Evolutionary conservation across 805 yeast genomes (phyloP), one percentile per base, ranked within the genome.

Genomic region (Starmerella scarabaei): DNA sequence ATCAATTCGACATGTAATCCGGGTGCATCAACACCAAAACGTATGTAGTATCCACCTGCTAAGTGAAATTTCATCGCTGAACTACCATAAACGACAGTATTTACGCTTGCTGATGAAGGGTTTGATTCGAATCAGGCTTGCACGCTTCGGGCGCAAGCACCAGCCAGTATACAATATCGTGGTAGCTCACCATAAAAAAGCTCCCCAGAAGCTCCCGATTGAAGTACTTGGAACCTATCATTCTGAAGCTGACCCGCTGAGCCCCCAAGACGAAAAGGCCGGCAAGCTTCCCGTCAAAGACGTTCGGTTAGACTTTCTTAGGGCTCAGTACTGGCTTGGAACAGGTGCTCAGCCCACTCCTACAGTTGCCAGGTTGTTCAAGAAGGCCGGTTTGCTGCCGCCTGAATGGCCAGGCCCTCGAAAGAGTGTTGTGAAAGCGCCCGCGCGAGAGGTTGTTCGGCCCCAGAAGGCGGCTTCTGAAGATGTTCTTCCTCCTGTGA

Each of bases 291-390:
- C 86, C 11, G 67, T 71, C 36, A 88, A 91, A 58, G 85, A 85
- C 50, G 72, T 88, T 30, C 71, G 77, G 50, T 64, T 91, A 28
- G 97, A 91, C 57, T 85, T 91, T 56, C 75, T 75, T 48, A 74
- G 95, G 53, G 75, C 94, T 4, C 84, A 84, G 59, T 91, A 91
- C 62, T 91, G 98, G 98, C 65, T 91, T 27, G 94, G 95, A 53
- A 94, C 84, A 16, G 98, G 98, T 11, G 97, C 97, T 1, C 93
- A 82, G 57, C 93, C 95, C 5, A 75, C 88, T 19, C 85, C 80
- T 33, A 66, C 91, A 3, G 93, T 88, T 11, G 70, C 75, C 2
- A 74, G 74, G 49, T 63, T 91, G 38, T 72, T 91, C 57, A 77
- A 75, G 56, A 83, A 33, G 85, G 94, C 66, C 2, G 44, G 71